Base-by-base conservation (phyloP, 208 protist genomes). In the Leptomonas pyrrhocoris region DNA sequence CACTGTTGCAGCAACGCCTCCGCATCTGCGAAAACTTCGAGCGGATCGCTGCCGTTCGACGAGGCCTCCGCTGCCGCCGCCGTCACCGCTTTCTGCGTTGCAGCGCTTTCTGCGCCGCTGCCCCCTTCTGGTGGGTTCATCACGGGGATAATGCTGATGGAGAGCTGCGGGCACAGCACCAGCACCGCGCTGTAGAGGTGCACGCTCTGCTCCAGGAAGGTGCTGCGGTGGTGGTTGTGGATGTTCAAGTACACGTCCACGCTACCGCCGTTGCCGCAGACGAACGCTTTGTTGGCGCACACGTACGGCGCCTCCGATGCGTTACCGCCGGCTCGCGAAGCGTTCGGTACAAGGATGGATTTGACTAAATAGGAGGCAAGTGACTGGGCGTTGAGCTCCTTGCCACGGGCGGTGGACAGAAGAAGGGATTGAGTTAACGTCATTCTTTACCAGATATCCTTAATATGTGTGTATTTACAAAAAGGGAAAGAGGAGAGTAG, bases 71-170 rank as follows among this genome's bases (percentile, higher is more conserved):
- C 21, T 28, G 55, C 15, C 27, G 18, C 5, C 38, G 59, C 28
- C 15, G 40, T 15, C 3, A 42, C 16, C 25, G 53, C 43, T 18
- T 25, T 15, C 6, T 7, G 23, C 49, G 49, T 7, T 4, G 49
- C 11, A 31, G 49, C 21, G 45, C 34, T 9, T 38, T 38, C 34
- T 38, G 34, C 34, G 34, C 9, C 34, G 34, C 34, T 9, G 34
- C 34, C 34, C 7, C 9, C 3, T 9, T 38, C 34, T 3, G 34
- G 34, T 21, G 46, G n/a, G 28, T 62, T 36, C 51, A 79, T 49
- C 19, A 89, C 56, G 4, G 85, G 86, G 36, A 96, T 87, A 18
- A 96, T 86, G 73, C 63, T 77, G 8, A 96, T 58, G 63, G 53
- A 75, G 2, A 83, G 54, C 54, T 78, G 63, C 21, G 80, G 66